These are phyloP conservation scores for Saccharomyces hybrid DNA, from an alignment of 1,139 yeast genomes.

Conservation along the genomic window DNA sequence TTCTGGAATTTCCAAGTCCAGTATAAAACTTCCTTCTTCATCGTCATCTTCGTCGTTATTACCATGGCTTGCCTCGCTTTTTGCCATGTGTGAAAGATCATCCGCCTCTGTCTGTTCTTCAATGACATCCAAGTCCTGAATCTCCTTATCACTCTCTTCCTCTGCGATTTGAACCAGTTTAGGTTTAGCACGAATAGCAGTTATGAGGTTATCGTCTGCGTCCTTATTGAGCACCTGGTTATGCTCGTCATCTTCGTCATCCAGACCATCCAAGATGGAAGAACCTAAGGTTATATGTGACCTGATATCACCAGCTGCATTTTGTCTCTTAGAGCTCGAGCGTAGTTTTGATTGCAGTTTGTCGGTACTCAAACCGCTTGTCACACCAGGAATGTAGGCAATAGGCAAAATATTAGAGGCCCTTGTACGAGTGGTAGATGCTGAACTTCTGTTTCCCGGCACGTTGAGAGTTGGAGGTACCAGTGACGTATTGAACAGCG, in stretches of 20 bases:
- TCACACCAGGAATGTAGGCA: conserved; percentile 91
- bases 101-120: conserved; percentile 39
- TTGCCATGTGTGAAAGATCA: background rate
- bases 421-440: conserved; percentile 60
- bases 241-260: conserved; percentile 16
- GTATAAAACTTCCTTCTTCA: conserved; percentile 24
- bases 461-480: background rate
- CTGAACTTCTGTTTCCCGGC: conserved; percentile 35
- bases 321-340: background rate
- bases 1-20: conserved; percentile 23
- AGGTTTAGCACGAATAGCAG: conserved; percentile 68
- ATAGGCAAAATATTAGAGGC: conserved; percentile 89
- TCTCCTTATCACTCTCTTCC: conserved; percentile 27
- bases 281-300: conserved; percentile 33
- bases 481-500: conserved; percentile 6
- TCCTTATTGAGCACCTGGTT: background rate
- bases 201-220: conserved; percentile 34
- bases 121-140: conserved; percentile 38
- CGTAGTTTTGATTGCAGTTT: background rate
- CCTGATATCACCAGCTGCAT: conserved; percentile 21
- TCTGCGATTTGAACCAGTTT: conserved; percentile 45
- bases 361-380: conserved; percentile 35
- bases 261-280: conserved; percentile 29
- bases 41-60: conserved; percentile 15
- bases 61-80: conserved; percentile 18